Percentiles rank a stretch among this genome's conserved stretches.
Conservation (phyloP, 106 monocot genomes). For the Dendrobium officinale region DNA sequence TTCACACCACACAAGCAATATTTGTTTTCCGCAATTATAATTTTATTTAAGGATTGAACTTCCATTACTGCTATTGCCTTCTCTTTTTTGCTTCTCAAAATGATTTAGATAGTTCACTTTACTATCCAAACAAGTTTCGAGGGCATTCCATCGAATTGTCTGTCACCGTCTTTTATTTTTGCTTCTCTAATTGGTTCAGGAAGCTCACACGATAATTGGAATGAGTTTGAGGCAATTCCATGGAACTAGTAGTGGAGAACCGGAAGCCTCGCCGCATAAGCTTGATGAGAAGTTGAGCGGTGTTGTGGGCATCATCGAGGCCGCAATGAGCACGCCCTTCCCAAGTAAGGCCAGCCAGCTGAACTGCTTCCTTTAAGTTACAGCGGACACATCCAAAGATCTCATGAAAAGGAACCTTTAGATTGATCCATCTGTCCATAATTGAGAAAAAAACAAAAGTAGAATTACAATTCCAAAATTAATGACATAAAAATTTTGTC, state of each 20-base stretch:
- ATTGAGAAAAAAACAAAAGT: neutral
- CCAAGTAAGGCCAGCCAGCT: conserved; percentile 49
- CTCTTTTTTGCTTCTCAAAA: too few relatives aligned
- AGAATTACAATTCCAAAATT: neutral
- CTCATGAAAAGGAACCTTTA: conserved; percentile 73
- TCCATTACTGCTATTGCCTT: too few relatives aligned
- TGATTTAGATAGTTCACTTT: neutral
- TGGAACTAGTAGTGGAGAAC: conserved; percentile 62
- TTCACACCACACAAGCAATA: too few relatives aligned
- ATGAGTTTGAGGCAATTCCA: conserved; percentile 15
- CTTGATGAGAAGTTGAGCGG: conserved; percentile 36
- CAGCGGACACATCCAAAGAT: conserved; percentile 48
- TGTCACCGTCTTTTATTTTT: too few relatives aligned
- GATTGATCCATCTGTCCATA: conserved; percentile 75
- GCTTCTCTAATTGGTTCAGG: too few relatives aligned
- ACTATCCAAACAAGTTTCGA: too few relatives aligned
- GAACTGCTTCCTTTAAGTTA: conserved; percentile 80
- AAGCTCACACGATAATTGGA: neutral
- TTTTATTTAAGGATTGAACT: too few relatives aligned
- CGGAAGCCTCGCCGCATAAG: conserved; percentile 48
- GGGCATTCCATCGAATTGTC: too few relatives aligned
- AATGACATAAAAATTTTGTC: neutral
- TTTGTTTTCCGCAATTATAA: too few relatives aligned
- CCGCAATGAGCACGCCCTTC: conserved; percentile 55
- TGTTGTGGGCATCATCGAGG: conserved; percentile 64